Percentiles rank a stretch among this genome's conserved stretches.
Evolutionary conservation across 192 early-diverging fungal species (phyloP).

Genomic region (Geranomyces michiganensis): DNA sequence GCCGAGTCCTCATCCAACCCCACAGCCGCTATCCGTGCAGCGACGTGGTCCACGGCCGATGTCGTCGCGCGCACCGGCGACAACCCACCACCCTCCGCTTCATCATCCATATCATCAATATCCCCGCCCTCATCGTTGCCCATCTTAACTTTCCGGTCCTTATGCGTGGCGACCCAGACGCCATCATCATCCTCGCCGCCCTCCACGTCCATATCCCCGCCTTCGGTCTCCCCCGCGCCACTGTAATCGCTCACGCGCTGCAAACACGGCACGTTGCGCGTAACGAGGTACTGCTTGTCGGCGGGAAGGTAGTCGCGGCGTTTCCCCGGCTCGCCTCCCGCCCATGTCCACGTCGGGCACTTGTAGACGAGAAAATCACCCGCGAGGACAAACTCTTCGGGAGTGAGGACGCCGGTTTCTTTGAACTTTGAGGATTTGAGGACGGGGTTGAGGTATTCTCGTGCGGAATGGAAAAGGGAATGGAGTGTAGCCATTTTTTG

Average conservation of each 20-base stretch:
- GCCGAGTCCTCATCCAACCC: no score
- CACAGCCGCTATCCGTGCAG: no score
- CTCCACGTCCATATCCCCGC: constrained; percentile 36
- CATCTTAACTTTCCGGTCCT: constrained; percentile 25
- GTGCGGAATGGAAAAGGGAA: constrained; percentile 54
- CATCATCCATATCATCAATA: constrained; percentile 67
- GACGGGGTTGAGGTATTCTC: constrained; percentile 92
- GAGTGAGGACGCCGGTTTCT: constrained; percentile 93
- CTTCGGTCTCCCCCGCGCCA: constrained; percentile 33
- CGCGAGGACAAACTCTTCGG: constrained; percentile 95
- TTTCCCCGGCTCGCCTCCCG: constrained; percentile 70
- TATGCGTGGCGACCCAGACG: constrained; percentile 87
- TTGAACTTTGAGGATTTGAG: constrained; percentile 94
- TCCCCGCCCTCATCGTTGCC: constrained; percentile 21
- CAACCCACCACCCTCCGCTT: constrained; percentile 45
- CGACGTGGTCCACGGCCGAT: no score
- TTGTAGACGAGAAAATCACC: constrained; percentile 98
- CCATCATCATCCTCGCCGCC: constrained; percentile 63
- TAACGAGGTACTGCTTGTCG: constrained; percentile 95
- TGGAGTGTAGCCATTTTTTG: constrained; percentile 28
- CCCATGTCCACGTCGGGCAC: constrained; percentile 98
- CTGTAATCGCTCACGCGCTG: constrained; percentile 77
- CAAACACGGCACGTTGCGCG: constrained; percentile 92
- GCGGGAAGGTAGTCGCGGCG: constrained; percentile 57
- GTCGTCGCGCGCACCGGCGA: no score